phyloP scores from a whole-genome alignment of 2,329 filamentous ascomycete genomes.

The Cladosporium velox region DNA sequence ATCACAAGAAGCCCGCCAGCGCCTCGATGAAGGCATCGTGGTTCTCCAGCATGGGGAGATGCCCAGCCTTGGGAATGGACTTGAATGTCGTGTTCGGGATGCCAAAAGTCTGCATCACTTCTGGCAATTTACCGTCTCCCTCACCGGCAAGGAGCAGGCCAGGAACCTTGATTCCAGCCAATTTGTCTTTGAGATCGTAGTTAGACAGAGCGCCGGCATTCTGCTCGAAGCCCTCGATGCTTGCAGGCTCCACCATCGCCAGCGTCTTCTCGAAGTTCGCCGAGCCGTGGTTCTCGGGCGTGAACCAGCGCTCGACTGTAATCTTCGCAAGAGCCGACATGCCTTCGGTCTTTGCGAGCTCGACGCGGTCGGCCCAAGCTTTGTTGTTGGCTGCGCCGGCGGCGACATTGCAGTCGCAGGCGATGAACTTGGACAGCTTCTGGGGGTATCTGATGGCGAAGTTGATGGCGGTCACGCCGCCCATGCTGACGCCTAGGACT shows the following conservation, averaged over 20 bases:
- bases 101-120: slow-evolving; percentile 72
- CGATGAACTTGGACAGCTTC: slow-evolving; percentile 63
- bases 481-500: slow-evolving; percentile 76
- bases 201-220: slow-evolving; percentile 70
- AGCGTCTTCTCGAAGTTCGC: slow-evolving; percentile 60
- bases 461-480: slow-evolving; percentile 75
- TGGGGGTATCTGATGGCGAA: slow-evolving; percentile 67
- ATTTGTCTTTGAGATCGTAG: slow-evolving; percentile 64
- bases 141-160: slow-evolving; percentile 72
- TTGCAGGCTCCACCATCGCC: slow-evolving; percentile 69
- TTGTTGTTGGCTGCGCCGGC: slow-evolving; percentile 73
- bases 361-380: slow-evolving; percentile 77
- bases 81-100: slow-evolving; percentile 59
- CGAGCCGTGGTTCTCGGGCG: slow-evolving; percentile 60
- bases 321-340: slow-evolving; percentile 61
- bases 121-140: slow-evolving; percentile 72
- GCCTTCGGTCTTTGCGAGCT: slow-evolving; percentile 51
- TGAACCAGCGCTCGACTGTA: slow-evolving; percentile 78
- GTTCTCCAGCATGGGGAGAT: slow-evolving; percentile 82
- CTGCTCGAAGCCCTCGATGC: slow-evolving; percentile 67
- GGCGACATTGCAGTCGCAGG: slow-evolving; percentile 76
- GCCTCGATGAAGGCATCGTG: slow-evolving; percentile 67
- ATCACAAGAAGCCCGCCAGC: slow-evolving; percentile 58
- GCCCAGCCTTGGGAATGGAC: slow-evolving; percentile 70
- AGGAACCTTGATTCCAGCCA: slow-evolving; percentile 58